A percentile compares a stretch with the other conserved stretches of the same genome.
phyloP scores from a whole-genome alignment of 192 early-diverging fungal genomes.

The Anaeromyces robustus region DNA sequence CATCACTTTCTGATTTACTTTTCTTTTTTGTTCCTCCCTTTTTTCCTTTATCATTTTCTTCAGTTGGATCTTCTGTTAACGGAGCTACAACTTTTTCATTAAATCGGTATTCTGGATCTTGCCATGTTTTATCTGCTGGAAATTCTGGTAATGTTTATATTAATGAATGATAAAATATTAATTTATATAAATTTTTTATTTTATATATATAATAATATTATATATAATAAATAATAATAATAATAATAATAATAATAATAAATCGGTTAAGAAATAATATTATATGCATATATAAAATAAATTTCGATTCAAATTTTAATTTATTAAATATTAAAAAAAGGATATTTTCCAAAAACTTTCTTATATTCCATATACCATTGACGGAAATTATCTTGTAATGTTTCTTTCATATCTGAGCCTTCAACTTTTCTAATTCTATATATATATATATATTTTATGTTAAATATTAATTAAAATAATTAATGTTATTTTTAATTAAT shows the following conservation, averaged over 20 bases:
- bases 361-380: conserved; percentile 54
- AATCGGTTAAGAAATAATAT: too few relatives aligned
- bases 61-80: conserved; percentile 4
- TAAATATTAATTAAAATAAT: too few relatives aligned
- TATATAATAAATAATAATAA: background rate
- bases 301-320: background rate
- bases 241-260: too few relatives aligned
- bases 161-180: too few relatives aligned
- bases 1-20: conserved; percentile 4
- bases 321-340: background rate
- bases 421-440: conserved; percentile 35
- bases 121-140: conserved; percentile 30
- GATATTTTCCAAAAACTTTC: conserved; percentile 22
- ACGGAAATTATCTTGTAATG: conserved; percentile 38
- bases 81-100: background rate
- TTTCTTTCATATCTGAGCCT: conserved; percentile 45
- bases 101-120: conserved; percentile 32
- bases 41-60: conserved; percentile 11
- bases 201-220: too few relatives aligned
- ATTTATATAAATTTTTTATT: too few relatives aligned
- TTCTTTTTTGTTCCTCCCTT: background rate
- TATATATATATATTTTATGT: background rate
- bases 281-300: background rate
- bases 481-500: too few relatives aligned
- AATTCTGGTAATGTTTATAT: conserved; percentile 34